Percentiles rank a stretch among this genome's conserved stretches.
Evolutionary conservation across 2,329 filamentous ascomycete genomes (phyloP).

Genomic region (Coniella lustricola): DNA sequence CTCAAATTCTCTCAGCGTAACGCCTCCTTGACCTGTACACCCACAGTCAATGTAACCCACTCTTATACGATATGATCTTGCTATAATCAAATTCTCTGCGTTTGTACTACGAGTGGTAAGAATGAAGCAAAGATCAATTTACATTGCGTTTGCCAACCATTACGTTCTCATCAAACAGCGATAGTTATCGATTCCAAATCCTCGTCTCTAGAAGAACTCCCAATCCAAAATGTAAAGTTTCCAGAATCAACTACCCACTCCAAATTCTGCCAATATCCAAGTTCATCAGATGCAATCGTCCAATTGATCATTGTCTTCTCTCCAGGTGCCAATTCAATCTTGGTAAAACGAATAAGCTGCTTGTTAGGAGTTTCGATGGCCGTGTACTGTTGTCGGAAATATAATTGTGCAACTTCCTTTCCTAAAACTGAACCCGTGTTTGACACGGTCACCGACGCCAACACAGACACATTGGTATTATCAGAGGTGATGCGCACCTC

Average conservation of each 20-base stretch:
- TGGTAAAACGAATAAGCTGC: constrained; percentile 44
- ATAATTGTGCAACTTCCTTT: constrained; percentile 29
- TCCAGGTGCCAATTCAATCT: constrained; percentile 34
- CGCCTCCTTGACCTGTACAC: no score
- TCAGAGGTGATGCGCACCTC: constrained; percentile 17
- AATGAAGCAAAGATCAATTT: no score
- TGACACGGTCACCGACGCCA: constrained; percentile 28
- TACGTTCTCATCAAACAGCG: no score
- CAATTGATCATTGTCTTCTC: constrained; percentile 31
- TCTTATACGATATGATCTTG: no score
- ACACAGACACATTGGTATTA: background rate
- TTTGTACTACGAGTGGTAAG: no score
- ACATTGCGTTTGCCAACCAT: no score
- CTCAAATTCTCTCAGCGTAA: no score
- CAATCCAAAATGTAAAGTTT: constrained; percentile 25
- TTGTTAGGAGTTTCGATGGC: constrained; percentile 31
- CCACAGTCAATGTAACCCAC: no score
- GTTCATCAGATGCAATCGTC: constrained; percentile 20
- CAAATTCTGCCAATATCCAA: constrained; percentile 24
- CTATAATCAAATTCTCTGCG: no score
- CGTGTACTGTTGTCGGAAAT: constrained; percentile 36
- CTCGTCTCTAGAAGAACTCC: constrained; percentile 22
- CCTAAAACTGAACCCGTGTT: constrained; percentile 37
- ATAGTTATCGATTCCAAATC: constrained; percentile 4
- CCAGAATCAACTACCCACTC: constrained; percentile 21